Base-by-base conservation (phyloP, 1,284 basidiomycete species). In the Phellopilus nigrolimitatus region DNA sequence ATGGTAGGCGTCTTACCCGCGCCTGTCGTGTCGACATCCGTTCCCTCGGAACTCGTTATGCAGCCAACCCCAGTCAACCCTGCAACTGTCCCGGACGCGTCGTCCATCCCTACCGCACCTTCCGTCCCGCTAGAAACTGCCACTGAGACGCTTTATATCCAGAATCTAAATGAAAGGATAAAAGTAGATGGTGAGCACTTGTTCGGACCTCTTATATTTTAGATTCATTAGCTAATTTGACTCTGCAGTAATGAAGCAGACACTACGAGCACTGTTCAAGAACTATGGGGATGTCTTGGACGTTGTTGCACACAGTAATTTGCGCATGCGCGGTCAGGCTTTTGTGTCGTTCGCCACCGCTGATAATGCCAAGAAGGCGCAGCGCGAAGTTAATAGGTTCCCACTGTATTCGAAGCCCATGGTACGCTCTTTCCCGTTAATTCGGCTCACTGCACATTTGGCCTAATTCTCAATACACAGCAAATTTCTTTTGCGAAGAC, bases 141-240 rank as follows among this genome's bases (percentile, higher is more conserved):
- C 57, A 81, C 84, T 41, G 91, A 95, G 69, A 98, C 95, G 13
- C 74, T 99, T 36, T 99, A 98, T 67, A 85, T 98, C 61, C 91
- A 97, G 69, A 99, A 99, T 69, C 72, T 99, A 63, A 98, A 99
- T 68, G 95, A 99, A 73, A 93, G 91, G 71, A 91, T 99, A 59
- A 91, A 91, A 68, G 75, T 94, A 49, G 80, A 83, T 58, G 84
- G 90, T 91, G 53, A 54, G 74, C 66, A 13, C 49, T 31, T 36
- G n/a, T 33, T 49, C 52, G 51, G 38, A 15, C 3, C 37, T 8
- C 49, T 19, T 19, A 7, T 27, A n/a, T 25, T 28, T 51, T 42
- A 55, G 48, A 17, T 22, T 33, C 24, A 41, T 53, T 44, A 54
- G 27, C 21, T 45, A 57, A 30, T 47, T 41, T 37, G 3, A 2